phyloP scores from a whole-genome alignment of 768 basidiomycete species.

The Tylopilus rubrobrunneus region DNA sequence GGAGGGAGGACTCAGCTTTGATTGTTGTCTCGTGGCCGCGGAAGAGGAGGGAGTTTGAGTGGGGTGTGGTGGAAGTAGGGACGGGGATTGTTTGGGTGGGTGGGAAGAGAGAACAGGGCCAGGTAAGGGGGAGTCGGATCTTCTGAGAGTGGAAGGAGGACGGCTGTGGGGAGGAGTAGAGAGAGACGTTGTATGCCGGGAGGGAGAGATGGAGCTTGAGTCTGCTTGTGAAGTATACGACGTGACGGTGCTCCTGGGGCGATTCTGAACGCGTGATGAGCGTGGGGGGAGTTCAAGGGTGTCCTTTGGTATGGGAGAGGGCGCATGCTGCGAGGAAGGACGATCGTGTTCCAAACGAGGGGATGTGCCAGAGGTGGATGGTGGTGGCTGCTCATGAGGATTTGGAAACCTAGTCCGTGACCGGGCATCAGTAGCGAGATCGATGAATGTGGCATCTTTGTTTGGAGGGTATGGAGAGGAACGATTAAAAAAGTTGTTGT shows the following conservation, averaged over 20 bases:
- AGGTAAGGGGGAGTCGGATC: constrained; percentile 24
- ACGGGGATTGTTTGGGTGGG: constrained; percentile 15
- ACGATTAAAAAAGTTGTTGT: constrained; percentile 31
- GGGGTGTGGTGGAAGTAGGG: constrained; percentile 28
- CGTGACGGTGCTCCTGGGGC: constrained; percentile 23
- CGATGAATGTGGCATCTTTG: constrained; percentile 29
- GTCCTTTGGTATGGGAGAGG: constrained; percentile 11
- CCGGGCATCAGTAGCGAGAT: constrained; percentile 26
- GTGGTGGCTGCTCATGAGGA: constrained; percentile 21
- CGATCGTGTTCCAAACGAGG: constrained; percentile 16
- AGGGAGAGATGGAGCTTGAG: constrained; percentile 16
- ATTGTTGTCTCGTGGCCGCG: constrained; percentile 22
- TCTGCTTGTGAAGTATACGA: constrained; percentile 26
- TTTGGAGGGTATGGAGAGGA: constrained; percentile 16
- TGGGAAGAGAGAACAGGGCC: constrained; percentile 19
- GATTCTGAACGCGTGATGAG: constrained; percentile 22
- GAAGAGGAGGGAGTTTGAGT: constrained; percentile 35
- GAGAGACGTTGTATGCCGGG: constrained; percentile 16
- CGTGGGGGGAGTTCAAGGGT: constrained; percentile 26
- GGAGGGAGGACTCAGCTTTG: too few species aligned
- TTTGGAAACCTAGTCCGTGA: constrained; percentile 18
- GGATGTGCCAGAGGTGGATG: constrained; percentile 26
- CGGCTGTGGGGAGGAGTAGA: constrained; percentile 29
- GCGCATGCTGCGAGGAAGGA: constrained; percentile 18
- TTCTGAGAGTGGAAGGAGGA: constrained; percentile 21